These are phyloP conservation scores for Physocladia obscura DNA, from an alignment of 192 early-diverging fungal genomes.

Conservation along the genomic window DNA sequence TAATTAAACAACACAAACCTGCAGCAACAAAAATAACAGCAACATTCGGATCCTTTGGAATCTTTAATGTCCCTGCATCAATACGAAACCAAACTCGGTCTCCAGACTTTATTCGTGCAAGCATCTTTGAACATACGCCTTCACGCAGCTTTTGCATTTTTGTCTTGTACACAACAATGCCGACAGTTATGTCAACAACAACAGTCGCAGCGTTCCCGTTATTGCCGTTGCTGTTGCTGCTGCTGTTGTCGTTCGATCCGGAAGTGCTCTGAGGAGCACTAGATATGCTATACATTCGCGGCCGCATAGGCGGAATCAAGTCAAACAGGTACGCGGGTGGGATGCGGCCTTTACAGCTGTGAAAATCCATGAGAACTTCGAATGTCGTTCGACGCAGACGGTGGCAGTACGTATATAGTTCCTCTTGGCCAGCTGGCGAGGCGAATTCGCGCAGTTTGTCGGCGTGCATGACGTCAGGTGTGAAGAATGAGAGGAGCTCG, in stretches of 20 bases:
- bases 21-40: slow-evolving; percentile 84
- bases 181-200: slow-evolving; percentile 76
- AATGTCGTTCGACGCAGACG: slow-evolving; percentile 73
- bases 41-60: slow-evolving; percentile 41
- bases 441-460: slow-evolving; percentile 83
- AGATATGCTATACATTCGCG: slow-evolving; percentile 79
- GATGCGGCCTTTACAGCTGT: slow-evolving; percentile 48
- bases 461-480: slow-evolving; percentile 58
- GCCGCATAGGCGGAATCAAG: slow-evolving; percentile 75
- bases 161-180: slow-evolving; percentile 84
- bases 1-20: slow-evolving; percentile 44
- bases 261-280: background rate
- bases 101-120: slow-evolving; percentile 50
- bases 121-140: slow-evolving; percentile 84
- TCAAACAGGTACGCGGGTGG: slow-evolving; percentile 83
- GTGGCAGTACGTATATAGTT: slow-evolving; percentile 85
- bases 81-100: slow-evolving; percentile 26
- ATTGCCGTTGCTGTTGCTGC: too few relatives aligned
- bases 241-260: background rate
- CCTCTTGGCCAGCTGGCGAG: slow-evolving; percentile 78
- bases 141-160: slow-evolving; percentile 66
- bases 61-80: slow-evolving; percentile 35
- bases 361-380: slow-evolving; percentile 86
- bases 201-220: background rate
- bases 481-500: slow-evolving; percentile 80